These are phyloP conservation scores for Naganishia kalamii DNA, from an alignment of 768 basidiomycete genomes.

Conservation along the genomic window DNA sequence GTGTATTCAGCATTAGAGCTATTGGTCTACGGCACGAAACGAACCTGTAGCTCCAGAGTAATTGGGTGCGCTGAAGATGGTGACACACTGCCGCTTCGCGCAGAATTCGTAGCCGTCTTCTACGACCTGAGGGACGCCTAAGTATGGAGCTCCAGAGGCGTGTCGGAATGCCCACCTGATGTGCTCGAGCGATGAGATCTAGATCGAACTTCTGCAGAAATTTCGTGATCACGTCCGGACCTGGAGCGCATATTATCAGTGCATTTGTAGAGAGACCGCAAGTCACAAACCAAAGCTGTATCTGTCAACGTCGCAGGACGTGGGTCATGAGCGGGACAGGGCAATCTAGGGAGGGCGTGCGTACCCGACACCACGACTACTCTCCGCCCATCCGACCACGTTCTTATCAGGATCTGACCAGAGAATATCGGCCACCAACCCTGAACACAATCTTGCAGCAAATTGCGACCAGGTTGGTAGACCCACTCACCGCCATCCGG, in stretches of 20 bases:
- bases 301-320: neutral
- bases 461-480: too few relatives aligned
- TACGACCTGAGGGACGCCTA: conserved; percentile 62
- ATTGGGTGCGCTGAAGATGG: conserved; percentile 84
- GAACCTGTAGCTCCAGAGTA: conserved; percentile 54
- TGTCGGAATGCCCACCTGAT: conserved; percentile 61
- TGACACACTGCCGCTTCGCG: conserved; percentile 92
- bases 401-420: conserved; percentile 99
- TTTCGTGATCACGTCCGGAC: conserved; percentile 88
- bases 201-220: conserved; percentile 99
- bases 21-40: too few relatives aligned
- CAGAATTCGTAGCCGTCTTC: conserved; percentile 99
- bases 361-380: conserved; percentile 89
- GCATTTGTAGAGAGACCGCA: too few relatives aligned
- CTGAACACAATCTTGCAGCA: conserved; percentile 66
- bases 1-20: too few relatives aligned
- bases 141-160: neutral
- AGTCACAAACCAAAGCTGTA: too few relatives aligned
- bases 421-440: conserved; percentile 86
- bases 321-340: neutral
- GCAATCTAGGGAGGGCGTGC: neutral
- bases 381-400: conserved; percentile 98
- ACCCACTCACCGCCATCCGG: conserved; percentile 65
- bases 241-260: too few relatives aligned
- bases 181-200: conserved; percentile 97